phyloP scores from a whole-genome alignment of 352 stramenopile species.

The Phytophthora syringae region DNA sequence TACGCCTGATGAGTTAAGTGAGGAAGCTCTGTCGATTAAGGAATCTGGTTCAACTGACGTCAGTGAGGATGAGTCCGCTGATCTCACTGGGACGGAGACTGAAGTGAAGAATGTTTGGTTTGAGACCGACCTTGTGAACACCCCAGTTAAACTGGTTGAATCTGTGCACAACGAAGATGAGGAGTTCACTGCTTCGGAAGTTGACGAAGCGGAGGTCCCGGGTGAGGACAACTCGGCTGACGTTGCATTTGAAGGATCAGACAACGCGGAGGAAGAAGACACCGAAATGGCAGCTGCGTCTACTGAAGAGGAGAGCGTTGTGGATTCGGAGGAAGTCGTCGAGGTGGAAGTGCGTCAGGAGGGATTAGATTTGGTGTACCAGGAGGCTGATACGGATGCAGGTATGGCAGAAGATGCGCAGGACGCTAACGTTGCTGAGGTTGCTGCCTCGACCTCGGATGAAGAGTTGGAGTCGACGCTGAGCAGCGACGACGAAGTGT shows the following conservation, averaged over 20 bases:
- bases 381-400: slow-evolving; percentile 2
- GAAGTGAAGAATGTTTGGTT: not conserved
- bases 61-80: not conserved
- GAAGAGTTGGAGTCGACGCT: slow-evolving; percentile 1
- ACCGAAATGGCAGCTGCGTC: not conserved
- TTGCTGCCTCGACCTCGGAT: not conserved
- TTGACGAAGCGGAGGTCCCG: slow-evolving; percentile 3
- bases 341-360: slow-evolving; percentile 32
- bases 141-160: not conserved
- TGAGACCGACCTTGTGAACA: not conserved
- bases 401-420: slow-evolving; percentile 23
- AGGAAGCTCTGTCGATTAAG: not conserved
- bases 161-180: slow-evolving; percentile 7
- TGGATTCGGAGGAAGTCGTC: not conserved
- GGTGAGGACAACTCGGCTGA: not conserved
- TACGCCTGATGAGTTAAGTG: not conserved
- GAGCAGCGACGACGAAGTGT: not conserved
- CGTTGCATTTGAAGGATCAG: slow-evolving; percentile 1
- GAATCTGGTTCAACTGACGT: not conserved
- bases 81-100: not conserved
- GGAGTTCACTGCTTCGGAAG: not conserved
- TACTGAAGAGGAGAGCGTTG: not conserved
- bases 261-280: slow-evolving; percentile 2
- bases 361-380: slow-evolving; percentile 22
- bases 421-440: slow-evolving; percentile 19